These are phyloP conservation scores for Magnolia changhungtana DNA, from an alignment of 164 flowering plant species.

Conservation along the genomic window DNA sequence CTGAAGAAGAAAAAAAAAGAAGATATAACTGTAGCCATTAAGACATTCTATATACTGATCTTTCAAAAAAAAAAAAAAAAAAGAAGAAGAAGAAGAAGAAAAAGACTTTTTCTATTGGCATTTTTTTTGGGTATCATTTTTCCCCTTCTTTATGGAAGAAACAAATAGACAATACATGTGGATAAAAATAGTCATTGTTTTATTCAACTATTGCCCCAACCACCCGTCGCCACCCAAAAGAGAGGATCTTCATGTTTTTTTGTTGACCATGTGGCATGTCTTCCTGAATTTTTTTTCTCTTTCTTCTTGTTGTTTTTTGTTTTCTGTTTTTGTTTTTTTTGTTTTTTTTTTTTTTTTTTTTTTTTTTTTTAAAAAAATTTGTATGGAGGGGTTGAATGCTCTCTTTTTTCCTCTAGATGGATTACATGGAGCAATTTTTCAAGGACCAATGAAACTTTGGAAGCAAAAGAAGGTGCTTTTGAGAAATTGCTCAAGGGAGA, in stretches of 20 bases:
- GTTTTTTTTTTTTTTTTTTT: too few species aligned
- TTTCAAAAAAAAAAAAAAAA: too few species aligned
- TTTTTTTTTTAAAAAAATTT: too few species aligned
- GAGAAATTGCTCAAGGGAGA: constrained; percentile 59
- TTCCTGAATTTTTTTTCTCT: not conserved
- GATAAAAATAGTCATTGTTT: not conserved
- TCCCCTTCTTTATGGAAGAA: not conserved
- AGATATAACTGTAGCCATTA: too few species aligned
- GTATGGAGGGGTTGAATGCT: too few species aligned
- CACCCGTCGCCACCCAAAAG: not conserved
- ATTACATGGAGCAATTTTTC: constrained; percentile 61
- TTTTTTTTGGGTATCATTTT: too few species aligned
- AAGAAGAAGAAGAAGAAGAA: too few species aligned
- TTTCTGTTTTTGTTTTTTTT: too few species aligned
- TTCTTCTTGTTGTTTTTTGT: too few species aligned
- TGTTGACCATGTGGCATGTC: not conserved
- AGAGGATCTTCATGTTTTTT: not conserved
- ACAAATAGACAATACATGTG: not conserved
- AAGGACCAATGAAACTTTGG: constrained; percentile 50
- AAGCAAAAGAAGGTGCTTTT: constrained; percentile 55
- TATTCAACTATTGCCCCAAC: not conserved
- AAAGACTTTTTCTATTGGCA: too few species aligned
- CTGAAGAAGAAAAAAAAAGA: too few species aligned
- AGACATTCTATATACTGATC: too few species aligned
- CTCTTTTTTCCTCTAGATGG: constrained; percentile 48